Evolutionary conservation across 176 grass and related monocot genomes (phyloP), one percentile per base, ranked within the genome.

Genomic region (Eragrostis curvula): DNA sequence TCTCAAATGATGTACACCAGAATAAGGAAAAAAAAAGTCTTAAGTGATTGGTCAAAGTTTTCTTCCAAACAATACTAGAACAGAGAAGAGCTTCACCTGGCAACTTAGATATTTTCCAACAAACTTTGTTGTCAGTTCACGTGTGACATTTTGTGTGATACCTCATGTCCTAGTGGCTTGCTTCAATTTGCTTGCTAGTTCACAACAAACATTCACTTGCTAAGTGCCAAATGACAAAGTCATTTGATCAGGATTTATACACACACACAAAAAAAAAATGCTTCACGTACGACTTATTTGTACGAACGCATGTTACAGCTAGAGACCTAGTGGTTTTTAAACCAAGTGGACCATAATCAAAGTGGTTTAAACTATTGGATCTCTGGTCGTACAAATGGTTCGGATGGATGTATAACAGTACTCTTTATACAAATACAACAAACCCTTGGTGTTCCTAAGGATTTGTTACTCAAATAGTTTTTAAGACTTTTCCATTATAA

Each of bases 161-260:
- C 12, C 76, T 42, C 29, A 79, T 71, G 56, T 41, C 42, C 71
- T 50, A 30, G 39, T 12, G 29, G 27, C 12, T 44, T 75, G 48
- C 48, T 39, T 36, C 32, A 36, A 36, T 36, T 49, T 77, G 52
- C 52, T 78, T 77, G 65, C 53, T 85, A 78, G 29, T 71, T 71
- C 58, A 6, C 42, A 61, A 50, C 43, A 62, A 62, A 20, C 43
- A 79, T 78, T 78, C 32, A 30, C 17, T 32, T 32, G 25, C 46
- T 15, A 73, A 52, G n/a, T 52, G 66, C 12, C 11, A 73, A 53
- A 1, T 68, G 57, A 45, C 52, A 39, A n/a, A 79, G 45, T 70
- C 32, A 13, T 73, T 24, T n/a, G 51, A 43, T 79, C 27, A 62
- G 12, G 17, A 77, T 68, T 18, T n/a, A n/a, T n/a, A n/a, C n/a